phyloP scores from a whole-genome alignment of 2,329 filamentous ascomycete species.

The Trichoderma sp. region DNA sequence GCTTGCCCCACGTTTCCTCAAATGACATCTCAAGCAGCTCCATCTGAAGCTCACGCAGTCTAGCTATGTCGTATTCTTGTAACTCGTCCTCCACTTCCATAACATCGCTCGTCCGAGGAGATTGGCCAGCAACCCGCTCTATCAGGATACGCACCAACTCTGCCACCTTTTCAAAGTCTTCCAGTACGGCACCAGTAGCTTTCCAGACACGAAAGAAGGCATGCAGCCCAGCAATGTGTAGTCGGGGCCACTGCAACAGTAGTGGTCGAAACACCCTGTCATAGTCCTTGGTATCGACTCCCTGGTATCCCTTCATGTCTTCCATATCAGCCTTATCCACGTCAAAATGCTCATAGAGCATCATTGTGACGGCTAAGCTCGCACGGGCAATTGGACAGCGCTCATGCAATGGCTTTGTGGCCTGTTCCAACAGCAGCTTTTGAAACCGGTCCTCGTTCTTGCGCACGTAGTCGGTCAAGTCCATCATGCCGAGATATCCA shows the following conservation, averaged over 20 bases:
- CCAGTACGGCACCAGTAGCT: conserved; percentile 74
- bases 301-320: conserved; percentile 72
- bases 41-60: conserved; percentile 86
- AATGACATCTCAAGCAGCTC: conserved; percentile 86
- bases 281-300: conserved; percentile 72
- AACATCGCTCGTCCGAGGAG: conserved; percentile 77
- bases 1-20: conserved; percentile 90
- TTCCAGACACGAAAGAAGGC: conserved; percentile 94
- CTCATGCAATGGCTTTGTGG: conserved; percentile 64
- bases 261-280: conserved; percentile 85
- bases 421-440: conserved; percentile 87
- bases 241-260: conserved; percentile 85
- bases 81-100: conserved; percentile 87
- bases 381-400: conserved; percentile 85
- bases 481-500: conserved; percentile 96
- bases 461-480: conserved; percentile 87
- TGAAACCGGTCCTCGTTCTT: conserved; percentile 92
- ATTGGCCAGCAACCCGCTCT: conserved; percentile 83
- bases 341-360: conserved; percentile 93
- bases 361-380: conserved; percentile 80
- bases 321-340: conserved; percentile 80
- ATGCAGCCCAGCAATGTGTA: conserved; percentile 82
- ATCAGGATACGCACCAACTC: conserved; percentile 87
- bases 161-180: conserved; percentile 90
- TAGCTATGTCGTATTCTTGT: conserved; percentile 73